Evolutionary conservation across 1,284 basidiomycete genomes (phyloP).

Genomic region (Boletus calvinii): DNA sequence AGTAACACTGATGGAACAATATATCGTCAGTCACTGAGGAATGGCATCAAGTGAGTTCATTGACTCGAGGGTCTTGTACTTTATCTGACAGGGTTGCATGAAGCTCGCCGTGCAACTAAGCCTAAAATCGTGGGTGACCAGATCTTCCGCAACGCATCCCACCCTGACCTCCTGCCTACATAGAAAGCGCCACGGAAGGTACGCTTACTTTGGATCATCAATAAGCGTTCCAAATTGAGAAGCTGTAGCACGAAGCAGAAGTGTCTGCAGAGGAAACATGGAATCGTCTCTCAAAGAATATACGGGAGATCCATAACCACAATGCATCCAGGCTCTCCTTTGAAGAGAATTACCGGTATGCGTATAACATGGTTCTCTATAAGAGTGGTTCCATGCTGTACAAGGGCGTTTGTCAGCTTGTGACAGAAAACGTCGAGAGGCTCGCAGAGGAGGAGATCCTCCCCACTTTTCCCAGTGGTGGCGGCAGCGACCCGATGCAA

Average conservation of each 20-base stretch:
- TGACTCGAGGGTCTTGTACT: neutral
- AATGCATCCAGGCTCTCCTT: slow-evolving; percentile 92
- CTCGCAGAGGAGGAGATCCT: slow-evolving; percentile 79
- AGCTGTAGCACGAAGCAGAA: slow-evolving; percentile 60
- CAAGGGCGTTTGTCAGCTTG: slow-evolving; percentile 78
- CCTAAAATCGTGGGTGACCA: slow-evolving; percentile 50
- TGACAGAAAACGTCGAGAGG: slow-evolving; percentile 80
- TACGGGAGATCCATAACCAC: slow-evolving; percentile 94
- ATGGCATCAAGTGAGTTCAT: slow-evolving; percentile 45
- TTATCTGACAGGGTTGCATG: slow-evolving; percentile 1
- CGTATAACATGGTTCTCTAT: slow-evolving; percentile 90
- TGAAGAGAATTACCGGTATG: slow-evolving; percentile 95
- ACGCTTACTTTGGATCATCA: slow-evolving; percentile 2
- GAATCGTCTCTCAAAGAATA: slow-evolving; percentile 76
- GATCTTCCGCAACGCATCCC: slow-evolving; percentile 14
- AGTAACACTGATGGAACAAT: slow-evolving; percentile 20
- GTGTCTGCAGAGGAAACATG: slow-evolving; percentile 74
- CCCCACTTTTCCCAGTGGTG: slow-evolving; percentile 73
- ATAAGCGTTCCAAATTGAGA: slow-evolving; percentile 1
- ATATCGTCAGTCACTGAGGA: slow-evolving; percentile 16
- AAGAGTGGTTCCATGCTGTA: slow-evolving; percentile 89
- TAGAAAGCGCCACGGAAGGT: slow-evolving; percentile 61
- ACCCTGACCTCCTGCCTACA: slow-evolving; percentile 22
- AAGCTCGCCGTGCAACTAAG: slow-evolving; percentile 44
- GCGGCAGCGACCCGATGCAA: slow-evolving; percentile 55